Conservation (phyloP, 495 filamentous ascomycete species). For the Neurospora sublineolata region DNA sequence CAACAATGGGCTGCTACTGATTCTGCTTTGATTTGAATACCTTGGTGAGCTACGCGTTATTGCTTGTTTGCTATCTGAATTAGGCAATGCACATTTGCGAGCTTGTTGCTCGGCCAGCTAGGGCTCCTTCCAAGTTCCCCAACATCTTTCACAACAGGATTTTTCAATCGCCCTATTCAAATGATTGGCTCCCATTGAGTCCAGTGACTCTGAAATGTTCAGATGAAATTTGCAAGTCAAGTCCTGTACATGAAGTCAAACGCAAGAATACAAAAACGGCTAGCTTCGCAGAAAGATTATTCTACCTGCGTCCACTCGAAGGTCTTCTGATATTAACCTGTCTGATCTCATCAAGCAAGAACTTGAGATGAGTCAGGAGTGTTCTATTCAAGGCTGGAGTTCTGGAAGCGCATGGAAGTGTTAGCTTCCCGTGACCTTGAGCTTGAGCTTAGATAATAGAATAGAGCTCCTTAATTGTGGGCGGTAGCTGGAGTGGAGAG, state of each 20-base stretch:
- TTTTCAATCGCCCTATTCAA: background rate
- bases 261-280: background rate
- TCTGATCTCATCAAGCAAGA: background rate
- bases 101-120: background rate
- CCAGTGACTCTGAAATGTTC: background rate
- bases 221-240: background rate
- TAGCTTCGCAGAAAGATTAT: background rate
- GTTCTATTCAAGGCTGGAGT: background rate
- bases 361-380: background rate
- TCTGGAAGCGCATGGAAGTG: background rate
- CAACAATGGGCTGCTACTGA: background rate
- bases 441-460: background rate
- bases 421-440: background rate
- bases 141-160: background rate
- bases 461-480: background rate
- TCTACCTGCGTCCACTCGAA: background rate
- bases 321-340: background rate
- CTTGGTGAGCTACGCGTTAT: background rate
- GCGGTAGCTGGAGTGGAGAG: background rate
- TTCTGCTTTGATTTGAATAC: background rate
- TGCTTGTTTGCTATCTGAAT: background rate
- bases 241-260: background rate
- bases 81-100: background rate
- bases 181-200: background rate
- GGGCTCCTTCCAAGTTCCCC: background rate